Conservation (phyloP, 129 eudicot genomes). For the Artemisia argyi region DNA sequence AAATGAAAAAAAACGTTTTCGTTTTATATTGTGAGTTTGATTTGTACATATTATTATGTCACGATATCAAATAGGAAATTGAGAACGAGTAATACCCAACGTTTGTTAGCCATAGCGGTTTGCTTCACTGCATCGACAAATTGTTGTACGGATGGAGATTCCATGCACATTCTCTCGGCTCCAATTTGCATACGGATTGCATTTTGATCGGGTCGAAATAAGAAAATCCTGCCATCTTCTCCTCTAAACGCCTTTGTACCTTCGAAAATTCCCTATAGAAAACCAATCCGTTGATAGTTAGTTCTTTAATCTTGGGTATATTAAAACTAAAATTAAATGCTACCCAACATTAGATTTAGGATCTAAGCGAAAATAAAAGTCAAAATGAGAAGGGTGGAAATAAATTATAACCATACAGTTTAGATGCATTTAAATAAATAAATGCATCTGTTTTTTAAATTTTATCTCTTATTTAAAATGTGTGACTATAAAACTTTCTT, state of each 20-base stretch:
- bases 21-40: not conserved
- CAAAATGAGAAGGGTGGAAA: too few species aligned
- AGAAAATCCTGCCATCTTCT: slow-evolving; percentile 61
- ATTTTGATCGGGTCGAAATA: slow-evolving; percentile 82
- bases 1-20: not conserved
- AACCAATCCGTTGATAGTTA: too few species aligned
- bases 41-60: not conserved
- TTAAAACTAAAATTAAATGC: too few species aligned
- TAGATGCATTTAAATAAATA: too few species aligned
- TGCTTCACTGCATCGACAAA: slow-evolving; percentile 83
- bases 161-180: slow-evolving; percentile 96
- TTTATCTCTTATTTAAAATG: too few species aligned
- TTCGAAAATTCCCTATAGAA: slow-evolving; percentile 71
- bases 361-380: too few species aligned
- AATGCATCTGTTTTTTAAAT: too few species aligned
- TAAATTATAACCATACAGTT: too few species aligned
- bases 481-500: too few species aligned
- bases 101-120: slow-evolving; percentile 73
- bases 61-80: not conserved
- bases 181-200: slow-evolving; percentile 87
- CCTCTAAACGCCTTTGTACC: slow-evolving; percentile 79
- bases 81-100: slow-evolving; percentile 58
- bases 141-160: slow-evolving; percentile 64
- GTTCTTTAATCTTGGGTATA: too few species aligned
- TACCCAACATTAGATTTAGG: too few species aligned